Base-by-base conservation (phyloP, 129 eudicot species). In the Artemisia annua region DNA sequence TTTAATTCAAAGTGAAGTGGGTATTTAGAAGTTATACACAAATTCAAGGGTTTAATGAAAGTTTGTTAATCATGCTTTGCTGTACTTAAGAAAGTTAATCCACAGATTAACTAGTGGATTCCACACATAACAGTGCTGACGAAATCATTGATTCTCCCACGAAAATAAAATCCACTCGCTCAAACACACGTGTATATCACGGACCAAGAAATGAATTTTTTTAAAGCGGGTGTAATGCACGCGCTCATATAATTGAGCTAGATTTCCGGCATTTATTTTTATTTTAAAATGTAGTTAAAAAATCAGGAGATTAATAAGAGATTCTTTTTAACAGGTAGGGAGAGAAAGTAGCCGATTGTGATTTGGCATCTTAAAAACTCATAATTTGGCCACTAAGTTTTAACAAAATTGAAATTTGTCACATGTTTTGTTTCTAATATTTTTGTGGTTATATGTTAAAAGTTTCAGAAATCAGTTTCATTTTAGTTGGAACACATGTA, bases 81-180 rank as follows among this genome's bases (percentile, higher is more conserved):
- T 66, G 82, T 78, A 71, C 14, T 63, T 24, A 43, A 53, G 60
- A 61, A 71, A 63, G 77, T 53, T 78, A 78, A 78, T 63, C 82
- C 77, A 56, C 62, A 78, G 73, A 51, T 71, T 71, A 71, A 63
- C 72, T 71, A 78, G 82, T 78, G 82, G 78, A 78, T 63, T 71
- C 82, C 82, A 78, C 72, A 43, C 59, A 68, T 69, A 60, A 51
- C 58, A 63, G 24, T 69, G 76, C 71, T 78, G 76, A 78, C 82
- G 82, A 70, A 78, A 70, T 78, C 82, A 78, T 78, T 53, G 82
- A 78, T 78, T 71, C 82, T 70, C 19, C 12, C 72, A 78, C 59
- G 15, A 78, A 16, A 78, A 12, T 3, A 51, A 24, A 1, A 2
- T 19, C 51, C 66, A 78, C 72, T 26, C 61, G 50, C 50, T 24